Percentiles rank a stretch among this genome's conserved stretches.
These are phyloP conservation scores for Domatiomyces globalis DNA, from an alignment of 2,329 filamentous ascomycete genomes.

Conservation along the genomic window DNA sequence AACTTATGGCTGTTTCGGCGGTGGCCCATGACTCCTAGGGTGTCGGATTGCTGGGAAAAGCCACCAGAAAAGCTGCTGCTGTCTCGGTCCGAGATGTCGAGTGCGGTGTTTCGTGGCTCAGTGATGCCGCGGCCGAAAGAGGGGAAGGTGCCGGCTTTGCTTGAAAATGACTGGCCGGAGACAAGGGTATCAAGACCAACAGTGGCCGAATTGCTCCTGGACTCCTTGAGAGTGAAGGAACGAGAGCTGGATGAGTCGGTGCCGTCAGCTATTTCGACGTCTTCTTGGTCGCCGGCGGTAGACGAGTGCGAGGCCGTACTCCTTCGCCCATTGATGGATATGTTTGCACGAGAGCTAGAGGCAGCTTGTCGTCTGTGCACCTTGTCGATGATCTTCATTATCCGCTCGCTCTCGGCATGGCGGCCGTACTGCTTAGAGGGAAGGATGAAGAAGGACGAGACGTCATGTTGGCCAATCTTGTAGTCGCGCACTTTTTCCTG, in stretches of 20 bases:
- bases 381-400: slow-evolving; percentile 62
- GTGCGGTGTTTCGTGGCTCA: slow-evolving; percentile 6
- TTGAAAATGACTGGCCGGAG: slow-evolving; percentile 3
- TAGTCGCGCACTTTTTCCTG: slow-evolving; percentile 56
- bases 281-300: slow-evolving; percentile 36
- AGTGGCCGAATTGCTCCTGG: slow-evolving; percentile 27
- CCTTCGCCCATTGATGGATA: slow-evolving; percentile 30
- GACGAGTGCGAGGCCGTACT: slow-evolving; percentile 40
- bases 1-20: slow-evolving; percentile 34
- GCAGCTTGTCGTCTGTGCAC: slow-evolving; percentile 51
- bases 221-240: slow-evolving; percentile 26
- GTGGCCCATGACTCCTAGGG: slow-evolving; percentile 24
- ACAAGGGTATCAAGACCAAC: slow-evolving; percentile 11
- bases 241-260: slow-evolving; percentile 40
- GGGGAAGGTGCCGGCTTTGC: slow-evolving; percentile 2
- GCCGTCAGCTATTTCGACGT: slow-evolving; percentile 37
- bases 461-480: slow-evolving; percentile 66
- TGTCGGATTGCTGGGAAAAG: slow-evolving; percentile 17
- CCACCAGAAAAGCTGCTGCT: slow-evolving; percentile 23
- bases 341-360: slow-evolving; percentile 21
- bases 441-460: slow-evolving; percentile 83
- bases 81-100: slow-evolving; percentile 25
- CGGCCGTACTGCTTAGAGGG: slow-evolving; percentile 71
- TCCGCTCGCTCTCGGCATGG: slow-evolving; percentile 52
- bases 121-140: slow-evolving; percentile 6